Evolutionary conservation across 352 stramenopile species (phyloP), one percentile per base, ranked within the genome.

Genomic region (Globisporangium perplexum): DNA sequence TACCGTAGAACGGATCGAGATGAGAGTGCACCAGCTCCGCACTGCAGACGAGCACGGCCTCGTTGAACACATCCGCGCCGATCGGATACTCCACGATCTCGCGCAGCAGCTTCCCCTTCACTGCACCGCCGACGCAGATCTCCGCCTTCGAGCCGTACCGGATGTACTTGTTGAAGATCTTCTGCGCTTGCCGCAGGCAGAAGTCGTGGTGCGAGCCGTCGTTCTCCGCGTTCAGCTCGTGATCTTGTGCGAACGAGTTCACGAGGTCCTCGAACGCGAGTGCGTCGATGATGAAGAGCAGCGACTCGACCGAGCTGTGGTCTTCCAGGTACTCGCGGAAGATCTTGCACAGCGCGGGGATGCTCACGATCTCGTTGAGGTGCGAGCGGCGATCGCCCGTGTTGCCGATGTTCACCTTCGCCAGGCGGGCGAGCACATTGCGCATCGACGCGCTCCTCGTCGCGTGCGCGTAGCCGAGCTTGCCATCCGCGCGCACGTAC

Each of bases 161-260:
- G 20, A 89, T 71, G 43, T 84, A 89, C 56, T 89, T 89, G 61
- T 78, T 87, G 57, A 86, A 89, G 62, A 86, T 87, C 44, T 89
- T 89, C 42, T 85, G 73, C 3, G 77, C 73, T 30, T 86, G 69
- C 1, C 75, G 71, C 35, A 84, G 58, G 20, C 73, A 83, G 30
- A 81, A 89, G 41, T 85, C 74, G 39, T 82, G 58, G 15, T 75
- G 71, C 3, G 73, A 82, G 2, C 50, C 52, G 33, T 66, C 55
- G 17, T 44, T n/a, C 6, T 53, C 35, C 38, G 35, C 12, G 7
- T 60, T 45, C 17, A 72, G 45, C 23, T 64, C 60, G 2, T 58
- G 50, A 23, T 55, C 23, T 3, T 50, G 48, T 5, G 66, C 31
- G 3, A 87, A 79, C n/a, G 69, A 74, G 33, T 86, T 75, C 4